Base-by-base conservation (phyloP, 1,139 yeast genomes). In the Suhomyces wounanorum region DNA sequence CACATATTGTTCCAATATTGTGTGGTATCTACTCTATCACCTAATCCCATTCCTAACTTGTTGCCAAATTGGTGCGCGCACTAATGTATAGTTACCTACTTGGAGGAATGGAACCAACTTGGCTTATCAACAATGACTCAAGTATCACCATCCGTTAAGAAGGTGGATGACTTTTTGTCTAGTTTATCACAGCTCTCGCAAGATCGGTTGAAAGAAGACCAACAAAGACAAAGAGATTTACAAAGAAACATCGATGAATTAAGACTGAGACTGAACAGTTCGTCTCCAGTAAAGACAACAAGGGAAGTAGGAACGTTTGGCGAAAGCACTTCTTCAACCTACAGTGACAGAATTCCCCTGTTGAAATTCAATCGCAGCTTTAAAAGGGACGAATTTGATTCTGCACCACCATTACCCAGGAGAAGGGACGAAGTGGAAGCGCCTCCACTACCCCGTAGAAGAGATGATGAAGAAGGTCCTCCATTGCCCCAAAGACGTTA, bases 111-210 rank as follows among this genome's bases (percentile, higher is more conserved):
- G 9, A 21, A 11, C 17, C 44, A 25, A 30, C 40, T 35, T 13
- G 13, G 16, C 8, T 11, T 16, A n/a, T 28, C 33, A 17, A 8
- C 39, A 41, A 50, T 50, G 52, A 47, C 50, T 1, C 44, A 46
- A 14, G 48, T 43, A 5, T 68, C 73, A 26, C 70, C 74, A 1
- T 66, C 72, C 3, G 49, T 64, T 9, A 58, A 62, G 38, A 66
- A 67, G 44, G 77, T 72, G 17, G 70, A 72, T 51, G 73, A 68
- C 49, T 72, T 72, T 54, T 59, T 72, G 39, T 59, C 70, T n/a
- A 62, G 65, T 36, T 55, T 72, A 37, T 72, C 77, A 2, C 62
- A 66, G 50, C 52, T 71, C 9, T 70, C 76, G 0, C 75, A 68
- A 52, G 69, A 65, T 18, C 59, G 70, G 43, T 51, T 70, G 21